These are phyloP conservation scores for Neurospora crassa DNA, from an alignment of 2,329 filamentous ascomycete species.

Conservation along the genomic window DNA sequence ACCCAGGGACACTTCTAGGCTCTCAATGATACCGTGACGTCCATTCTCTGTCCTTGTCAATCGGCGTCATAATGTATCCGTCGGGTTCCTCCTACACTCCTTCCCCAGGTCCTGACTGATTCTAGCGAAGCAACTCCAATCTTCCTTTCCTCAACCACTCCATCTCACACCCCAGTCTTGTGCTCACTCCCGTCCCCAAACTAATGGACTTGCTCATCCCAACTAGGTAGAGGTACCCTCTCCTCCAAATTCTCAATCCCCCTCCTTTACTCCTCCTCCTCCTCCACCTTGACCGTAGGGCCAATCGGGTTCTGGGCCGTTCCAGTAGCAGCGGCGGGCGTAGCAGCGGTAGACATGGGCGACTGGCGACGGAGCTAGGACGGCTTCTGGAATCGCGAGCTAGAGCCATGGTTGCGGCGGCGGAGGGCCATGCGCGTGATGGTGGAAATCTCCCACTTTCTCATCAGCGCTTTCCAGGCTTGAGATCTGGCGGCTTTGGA, in stretches of 20 bases:
- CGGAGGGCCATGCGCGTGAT: background rate
- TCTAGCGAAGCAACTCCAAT: background rate
- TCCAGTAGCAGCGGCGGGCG: no score
- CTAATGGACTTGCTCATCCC: background rate
- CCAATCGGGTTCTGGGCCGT: background rate
- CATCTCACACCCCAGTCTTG: background rate
- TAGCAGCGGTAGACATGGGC: background rate
- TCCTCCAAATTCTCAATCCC: background rate
- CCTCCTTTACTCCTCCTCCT: background rate
- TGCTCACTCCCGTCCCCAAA: background rate
- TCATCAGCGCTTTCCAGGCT: background rate
- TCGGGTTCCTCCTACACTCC: no score
- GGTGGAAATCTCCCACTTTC: background rate
- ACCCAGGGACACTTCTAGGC: no score
- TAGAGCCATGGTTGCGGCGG: background rate
- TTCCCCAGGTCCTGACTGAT: background rate
- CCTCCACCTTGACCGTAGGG: background rate
- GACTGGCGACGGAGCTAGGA: background rate
- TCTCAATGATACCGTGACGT: no score
- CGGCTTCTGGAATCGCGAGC: background rate
- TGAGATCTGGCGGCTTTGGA: background rate
- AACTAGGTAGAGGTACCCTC: no score
- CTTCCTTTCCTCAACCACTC: background rate
- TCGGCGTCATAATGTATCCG: background rate
- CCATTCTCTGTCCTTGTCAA: no score